Evolutionary conservation across 1,284 basidiomycete species (phyloP), one percentile per base, ranked within the genome.

Genomic region (Ustanciosporium gigantosporum): DNA sequence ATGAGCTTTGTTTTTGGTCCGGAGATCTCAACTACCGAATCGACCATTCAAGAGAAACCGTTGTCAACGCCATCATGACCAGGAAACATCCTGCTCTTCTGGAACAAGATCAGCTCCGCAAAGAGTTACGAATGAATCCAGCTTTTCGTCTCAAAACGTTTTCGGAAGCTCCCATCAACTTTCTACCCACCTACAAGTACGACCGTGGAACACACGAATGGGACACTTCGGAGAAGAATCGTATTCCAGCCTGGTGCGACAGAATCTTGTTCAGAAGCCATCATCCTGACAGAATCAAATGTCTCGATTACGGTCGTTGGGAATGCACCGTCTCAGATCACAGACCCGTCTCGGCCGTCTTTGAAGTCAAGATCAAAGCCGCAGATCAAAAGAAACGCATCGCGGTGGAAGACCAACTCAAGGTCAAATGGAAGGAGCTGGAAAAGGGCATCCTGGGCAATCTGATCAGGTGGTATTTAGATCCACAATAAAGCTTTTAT

Each of bases 171-270:
- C 51, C 58, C 0, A 72, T 74, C 31, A n/a, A 21, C 2, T 62
- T 62, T 38, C 93, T 72, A 75, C 84, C 16, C 14, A 98, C 94
- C 16, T 98, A 97, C 85, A 97, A 97, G 80, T 97, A 95, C 79
- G 90, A 96, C 76, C 85, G 67, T 14, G 55, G 58, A 4, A 86
- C 89, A 5, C 78, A 84, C 72, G 84, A 86, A 53, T 98, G 90
- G 74, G 94, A 98, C 76, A 82, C 87, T 2, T 90, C 88, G 2
- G 90, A 91, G 74, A 97, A 97, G 78, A 83, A 84, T 19, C 85
- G 94, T 0, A 83, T 87, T 7, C 94, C 93, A 0, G 91, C 93
- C 0, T 97, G 93, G 91, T 98, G 94, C 79, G 94, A 98, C 78
- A 86, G 94, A 6, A 85, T 97, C 19, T 80, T 97, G 31, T 95